These are phyloP conservation scores for Nemophila menziesii DNA, from an alignment of 257 asterid genomes.

Conservation along the genomic window DNA sequence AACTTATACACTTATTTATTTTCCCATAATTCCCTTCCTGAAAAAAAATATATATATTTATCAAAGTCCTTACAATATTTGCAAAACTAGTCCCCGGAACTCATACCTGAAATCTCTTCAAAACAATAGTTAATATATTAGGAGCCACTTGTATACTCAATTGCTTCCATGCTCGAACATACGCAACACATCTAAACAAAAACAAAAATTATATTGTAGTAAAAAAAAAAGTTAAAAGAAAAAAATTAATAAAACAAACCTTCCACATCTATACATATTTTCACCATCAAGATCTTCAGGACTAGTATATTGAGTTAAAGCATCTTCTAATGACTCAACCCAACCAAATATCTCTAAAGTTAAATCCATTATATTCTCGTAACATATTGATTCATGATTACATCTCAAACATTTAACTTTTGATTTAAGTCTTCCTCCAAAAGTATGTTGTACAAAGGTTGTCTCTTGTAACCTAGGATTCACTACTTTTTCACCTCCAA, in stretches of 20 bases:
- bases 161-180: slow-evolving; percentile 68
- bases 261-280: slow-evolving; percentile 75
- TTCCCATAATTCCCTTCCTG: slow-evolving; percentile 86
- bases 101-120: slow-evolving; percentile 87
- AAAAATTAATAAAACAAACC: slow-evolving; percentile 18
- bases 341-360: slow-evolving; percentile 74
- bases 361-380: slow-evolving; percentile 75
- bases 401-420: slow-evolving; percentile 84
- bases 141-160: slow-evolving; percentile 76
- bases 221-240: slow-evolving; percentile 2
- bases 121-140: slow-evolving; percentile 68
- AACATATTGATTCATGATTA: slow-evolving; percentile 58
- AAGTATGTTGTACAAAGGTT: slow-evolving; percentile 64
- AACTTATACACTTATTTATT: slow-evolving; percentile 66
- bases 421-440: slow-evolving; percentile 77
- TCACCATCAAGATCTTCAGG: slow-evolving; percentile 87
- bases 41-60: slow-evolving; percentile 11
- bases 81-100: not conserved
- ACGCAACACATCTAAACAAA: slow-evolving; percentile 50
- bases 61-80: too few species aligned
- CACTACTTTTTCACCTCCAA: slow-evolving; percentile 64
- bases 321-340: slow-evolving; percentile 77
- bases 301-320: slow-evolving; percentile 70
- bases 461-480: slow-evolving; percentile 76
- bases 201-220: slow-evolving; percentile 10